A percentile compares a stretch with the other conserved stretches of the same genome.
Evolutionary conservation across 208 protist species (phyloP).

Genomic region (Leishmania guyanensis): DNA sequence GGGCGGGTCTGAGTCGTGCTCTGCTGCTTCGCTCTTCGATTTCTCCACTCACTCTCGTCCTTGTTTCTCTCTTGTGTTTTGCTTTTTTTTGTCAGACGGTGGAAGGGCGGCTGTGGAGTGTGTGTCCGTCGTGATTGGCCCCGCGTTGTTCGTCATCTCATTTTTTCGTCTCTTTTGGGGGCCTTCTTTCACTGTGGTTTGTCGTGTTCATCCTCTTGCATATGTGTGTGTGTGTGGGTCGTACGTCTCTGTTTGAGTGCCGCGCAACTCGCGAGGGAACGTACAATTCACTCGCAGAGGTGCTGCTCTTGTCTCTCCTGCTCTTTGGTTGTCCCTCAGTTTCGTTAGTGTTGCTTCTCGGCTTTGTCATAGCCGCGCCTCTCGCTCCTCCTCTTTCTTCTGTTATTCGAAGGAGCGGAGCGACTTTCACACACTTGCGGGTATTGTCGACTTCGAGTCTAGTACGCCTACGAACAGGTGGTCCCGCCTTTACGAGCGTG

Average conservation of each 20-base stretch:
- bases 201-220: too few relatives aligned
- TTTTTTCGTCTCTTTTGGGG: constrained; percentile 1
- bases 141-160: too few relatives aligned
- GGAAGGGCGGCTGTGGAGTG: too few relatives aligned
- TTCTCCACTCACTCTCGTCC: neutral
- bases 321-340: neutral
- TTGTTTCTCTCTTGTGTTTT: neutral
- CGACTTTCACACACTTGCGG: neutral
- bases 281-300: neutral
- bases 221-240: neutral
- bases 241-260: neutral
- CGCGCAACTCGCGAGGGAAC: neutral
- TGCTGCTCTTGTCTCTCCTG: neutral
- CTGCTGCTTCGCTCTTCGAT: neutral
- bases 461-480: neutral
- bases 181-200: neutral
- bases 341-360: neutral
- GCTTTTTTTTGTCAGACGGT: neutral
- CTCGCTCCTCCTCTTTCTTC: neutral
- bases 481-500: neutral
- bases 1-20: neutral
- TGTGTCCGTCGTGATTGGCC: too few relatives aligned
- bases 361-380: neutral
- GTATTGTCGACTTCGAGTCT: neutral
- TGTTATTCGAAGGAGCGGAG: neutral